Evolutionary conservation across 2,329 filamentous ascomycete species (phyloP).

Genomic region (Aspergillus sojae): DNA sequence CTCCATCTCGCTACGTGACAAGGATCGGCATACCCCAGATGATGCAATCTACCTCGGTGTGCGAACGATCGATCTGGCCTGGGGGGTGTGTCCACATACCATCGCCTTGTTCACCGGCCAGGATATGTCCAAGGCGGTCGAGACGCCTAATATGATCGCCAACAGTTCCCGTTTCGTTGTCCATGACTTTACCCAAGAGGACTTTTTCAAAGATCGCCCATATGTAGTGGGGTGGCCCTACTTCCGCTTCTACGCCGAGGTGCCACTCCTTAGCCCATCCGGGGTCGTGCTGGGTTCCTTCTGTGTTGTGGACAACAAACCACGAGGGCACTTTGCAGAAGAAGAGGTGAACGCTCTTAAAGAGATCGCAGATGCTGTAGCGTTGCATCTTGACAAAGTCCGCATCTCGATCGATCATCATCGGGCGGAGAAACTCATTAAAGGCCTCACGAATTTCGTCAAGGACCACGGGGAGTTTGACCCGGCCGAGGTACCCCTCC

Average conservation of each 20-base stretch:
- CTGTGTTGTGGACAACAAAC: slow-evolving; percentile 60
- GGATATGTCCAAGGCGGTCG: not conserved
- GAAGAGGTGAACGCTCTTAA: slow-evolving; percentile 11
- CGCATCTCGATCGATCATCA: slow-evolving; percentile 55
- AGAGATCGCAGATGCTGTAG: slow-evolving; percentile 44
- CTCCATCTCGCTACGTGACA: slow-evolving; percentile 40
- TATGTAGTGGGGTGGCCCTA: slow-evolving; percentile 37
- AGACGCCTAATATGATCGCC: slow-evolving; percentile 8
- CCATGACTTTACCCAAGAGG: slow-evolving; percentile 41
- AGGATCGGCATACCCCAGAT: slow-evolving; percentile 26
- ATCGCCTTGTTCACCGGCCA: slow-evolving; percentile 26
- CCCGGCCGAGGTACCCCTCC: slow-evolving; percentile 19
- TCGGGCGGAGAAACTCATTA: slow-evolving; percentile 58
- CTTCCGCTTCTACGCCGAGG: slow-evolving; percentile 58
- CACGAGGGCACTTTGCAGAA: slow-evolving; percentile 47
- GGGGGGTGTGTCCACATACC: slow-evolving; percentile 18
- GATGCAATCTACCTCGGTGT: slow-evolving; percentile 39
- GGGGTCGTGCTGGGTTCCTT: slow-evolving; percentile 62
- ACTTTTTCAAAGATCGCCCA: slow-evolving; percentile 37
- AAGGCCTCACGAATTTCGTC: slow-evolving; percentile 53
- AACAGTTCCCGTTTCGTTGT: slow-evolving; percentile 33
- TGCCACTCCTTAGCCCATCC: slow-evolving; percentile 60
- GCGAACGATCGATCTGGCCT: slow-evolving; percentile 31
- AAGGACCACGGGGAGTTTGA: slow-evolving; percentile 40
- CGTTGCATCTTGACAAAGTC: slow-evolving; percentile 60